Evolutionary conservation across 768 basidiomycete species (phyloP), one percentile per base, ranked within the genome.

Genomic region (Cystobasidium onofrii): DNA sequence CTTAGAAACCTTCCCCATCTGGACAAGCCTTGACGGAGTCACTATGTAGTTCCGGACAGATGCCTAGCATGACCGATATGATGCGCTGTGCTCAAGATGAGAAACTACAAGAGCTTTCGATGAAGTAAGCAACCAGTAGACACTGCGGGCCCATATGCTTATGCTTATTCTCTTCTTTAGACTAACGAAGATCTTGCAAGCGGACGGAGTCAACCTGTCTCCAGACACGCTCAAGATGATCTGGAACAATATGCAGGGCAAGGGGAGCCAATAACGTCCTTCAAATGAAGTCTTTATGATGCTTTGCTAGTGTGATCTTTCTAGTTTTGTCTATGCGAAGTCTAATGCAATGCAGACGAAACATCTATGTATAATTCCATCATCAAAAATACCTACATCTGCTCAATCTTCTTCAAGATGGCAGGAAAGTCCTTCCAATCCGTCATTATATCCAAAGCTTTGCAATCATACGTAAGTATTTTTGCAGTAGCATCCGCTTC

Each of bases 401-500:
- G 25, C 33, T 71, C 69, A 29, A 71, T 57, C 29, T 52, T 71
- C 12, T 34, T 31, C n/a, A 71, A 52, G n/a, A 71, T 57, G 13
- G 31, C 52, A 10, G 52, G 33, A 27, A 71, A 71, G 7, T 71
- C 52, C 18, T 73, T 60, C 72, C 72, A 73, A 25, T 73, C 64
- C 25, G 66, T 23, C 72, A 73, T 64, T 6, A 73, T 33, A 41
- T 64, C 72, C 17, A 63, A 20, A 10, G 72, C 72, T 36, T 50
- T 43, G 44, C 62, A 71, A 10, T 71, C 64, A 27, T 63, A 33
- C 1, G 25, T 70, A 1, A 73, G 29, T 4, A 74, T 73, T 64
- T 65, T 70, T 10, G 66, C 54, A 12, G 75, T 74, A 54, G 75
- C 73, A 27, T 62, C 72, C 44, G 69, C 33, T 29, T 75, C 76